Evolutionary conservation across 306 rosid species (phyloP), one percentile per base, ranked within the genome.

Genomic region (Abrus pulchellus): DNA sequence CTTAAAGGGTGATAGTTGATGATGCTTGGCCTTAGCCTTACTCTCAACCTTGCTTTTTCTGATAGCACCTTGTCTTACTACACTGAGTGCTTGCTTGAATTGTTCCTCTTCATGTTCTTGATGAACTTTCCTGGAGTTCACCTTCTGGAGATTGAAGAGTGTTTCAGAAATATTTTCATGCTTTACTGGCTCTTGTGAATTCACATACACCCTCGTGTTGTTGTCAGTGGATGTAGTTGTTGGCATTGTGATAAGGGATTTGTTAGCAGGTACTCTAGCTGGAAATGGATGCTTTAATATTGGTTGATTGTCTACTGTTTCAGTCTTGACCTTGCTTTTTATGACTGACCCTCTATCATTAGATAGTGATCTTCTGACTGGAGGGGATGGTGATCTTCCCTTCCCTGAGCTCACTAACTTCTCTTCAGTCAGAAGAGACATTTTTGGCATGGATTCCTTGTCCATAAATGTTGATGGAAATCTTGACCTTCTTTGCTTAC

Each of bases 301-400:
- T 30, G 94, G 92, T 77, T 88, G 99, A 82, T 83, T 92, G 9
- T 96, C 97, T 1, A 54, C 8, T 68, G 91, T 80, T 50, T 95
- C 98, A 43, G 9, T 53, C 84, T 87, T 91, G 10, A 73, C 64
- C 84, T 86, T 90, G 92, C 83, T 86, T 87, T 82, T 95, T 8
- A 89, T 81, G 76, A 83, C 57, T n/a, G 92, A 79, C 28, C 97
- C 99, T 87, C 99, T 87, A 6, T 96, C 98, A 5, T 94, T 93
- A 41, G 99, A 96, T 75, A 86, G 4, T 79, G 99, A 96, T 87
- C 98, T 89, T 83, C 97, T 86, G 4, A 92, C 63, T 7, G 99
- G 99, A 62, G 99, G 97, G 5, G 99, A 91, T 9, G 98, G 98
- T 55, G 97, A 88, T 80, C 98, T 93, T 33, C 80, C 94, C 64